Percentiles rank a stretch among this genome's conserved stretches.
Evolutionary conservation across 2,329 filamentous ascomycete species (phyloP).

Genomic region (Venturia carpophila): DNA sequence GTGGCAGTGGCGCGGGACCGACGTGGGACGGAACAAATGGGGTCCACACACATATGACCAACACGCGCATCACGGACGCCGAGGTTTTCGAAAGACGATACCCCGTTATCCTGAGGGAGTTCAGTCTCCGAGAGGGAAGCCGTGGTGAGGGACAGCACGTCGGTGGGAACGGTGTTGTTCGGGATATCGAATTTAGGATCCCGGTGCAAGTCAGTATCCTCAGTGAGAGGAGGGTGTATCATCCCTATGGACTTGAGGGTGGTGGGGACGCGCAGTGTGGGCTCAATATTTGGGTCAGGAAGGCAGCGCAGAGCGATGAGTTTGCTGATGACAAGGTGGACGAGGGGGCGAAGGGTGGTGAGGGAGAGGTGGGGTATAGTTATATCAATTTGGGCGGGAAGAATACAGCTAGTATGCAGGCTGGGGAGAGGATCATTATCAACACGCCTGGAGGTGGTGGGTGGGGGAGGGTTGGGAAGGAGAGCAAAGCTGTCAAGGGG

Average conservation of each 20-base stretch:
- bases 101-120: constrained; percentile 64
- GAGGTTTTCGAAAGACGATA: constrained; percentile 74
- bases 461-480: constrained; percentile 57
- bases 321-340: constrained; percentile 20
- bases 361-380: constrained; percentile 43
- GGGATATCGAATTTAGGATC: constrained; percentile 75
- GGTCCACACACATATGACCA: constrained; percentile 82
- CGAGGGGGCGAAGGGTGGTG: constrained; percentile 41
- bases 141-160: constrained; percentile 57
- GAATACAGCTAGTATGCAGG: constrained; percentile 68
- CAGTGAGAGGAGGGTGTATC: constrained; percentile 66
- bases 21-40: constrained; percentile 66
- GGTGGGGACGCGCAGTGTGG: constrained; percentile 73
- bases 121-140: constrained; percentile 55
- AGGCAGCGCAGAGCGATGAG: constrained; percentile 41
- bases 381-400: constrained; percentile 69
- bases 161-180: constrained; percentile 68
- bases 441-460: constrained; percentile 72
- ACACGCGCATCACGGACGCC: constrained; percentile 73
- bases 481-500: constrained; percentile 42
- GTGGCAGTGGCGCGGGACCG: constrained; percentile 65
- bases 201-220: constrained; percentile 72
- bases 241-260: constrained; percentile 75
- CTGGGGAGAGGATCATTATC: constrained; percentile 70
- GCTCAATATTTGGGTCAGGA: constrained; percentile 79